Evolutionary conservation across 2,329 filamentous ascomycete species (phyloP), one percentile per base, ranked within the genome.

Genomic region (Aspergillus novofumigatus): DNA sequence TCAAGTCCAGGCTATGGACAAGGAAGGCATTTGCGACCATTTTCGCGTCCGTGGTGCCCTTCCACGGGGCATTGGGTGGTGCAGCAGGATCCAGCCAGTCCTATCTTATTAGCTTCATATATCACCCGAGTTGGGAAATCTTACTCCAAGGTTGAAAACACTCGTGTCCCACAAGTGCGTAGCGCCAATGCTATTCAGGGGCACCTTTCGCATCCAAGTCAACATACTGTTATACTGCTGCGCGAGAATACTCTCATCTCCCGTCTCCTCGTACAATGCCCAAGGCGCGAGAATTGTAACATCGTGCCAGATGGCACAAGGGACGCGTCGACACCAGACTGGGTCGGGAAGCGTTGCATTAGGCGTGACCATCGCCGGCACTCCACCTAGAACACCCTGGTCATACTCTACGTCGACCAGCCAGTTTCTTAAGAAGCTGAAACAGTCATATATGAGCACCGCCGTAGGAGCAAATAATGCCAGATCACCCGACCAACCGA

Each of bases 401-500:
- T 35, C 32, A 35, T 35, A 35, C 4, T 14, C 70, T 1, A 83
- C 62, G 55, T 84, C 82, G 52, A 75, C 70, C 23, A 80, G 71
- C 83, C 80, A 86, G 52, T 65, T 73, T 23, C 70, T 63, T 56
- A 81, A 78, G 58, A 86, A 79, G 0, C 80, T 81, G 0, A 75
- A 68, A 1, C 80, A 78, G 61, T 84, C 73, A 66, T 81, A 86
- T 0, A 86, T 71, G 59, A 80, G 85, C 51, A 76, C 80, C 0
- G 81, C 77, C 0, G 81, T 79, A 0, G 80, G 78, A 0, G 74
- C 70, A 57, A 85, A 85, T 1, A 77, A 75, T 41, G 79, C 78
- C 7, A 76, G 70, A 59, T 83, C 79, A 17, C 83, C 79, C 0
- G 78, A 81, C 83, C 83, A 82, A 21, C 80, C 79, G 5, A 84